Percentiles rank a stretch among this genome's conserved stretches.
These are phyloP conservation scores for Capsicum chinense DNA, from an alignment of 257 asterid species.

Conservation along the genomic window DNA sequence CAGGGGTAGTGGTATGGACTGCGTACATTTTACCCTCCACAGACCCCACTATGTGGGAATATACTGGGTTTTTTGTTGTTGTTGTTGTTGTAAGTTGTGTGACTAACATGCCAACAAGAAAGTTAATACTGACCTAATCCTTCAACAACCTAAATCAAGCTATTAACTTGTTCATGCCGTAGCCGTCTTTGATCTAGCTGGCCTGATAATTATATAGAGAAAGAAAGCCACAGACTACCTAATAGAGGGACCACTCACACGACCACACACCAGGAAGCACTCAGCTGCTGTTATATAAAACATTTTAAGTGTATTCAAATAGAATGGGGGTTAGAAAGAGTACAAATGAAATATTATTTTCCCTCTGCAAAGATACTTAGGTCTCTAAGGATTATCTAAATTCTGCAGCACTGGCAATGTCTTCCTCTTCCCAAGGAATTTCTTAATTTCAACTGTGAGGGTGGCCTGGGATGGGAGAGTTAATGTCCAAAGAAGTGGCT, in stretches of 20 bases:
- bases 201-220: background rate
- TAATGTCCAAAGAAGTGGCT: background rate
- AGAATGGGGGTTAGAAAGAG: background rate
- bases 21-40: too few species aligned
- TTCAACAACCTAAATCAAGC: slow-evolving; percentile 3
- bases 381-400: background rate
- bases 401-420: background rate
- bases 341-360: background rate
- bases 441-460: background rate
- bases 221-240: background rate
- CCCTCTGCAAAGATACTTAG: background rate
- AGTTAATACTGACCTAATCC: background rate
- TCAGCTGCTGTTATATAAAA: background rate
- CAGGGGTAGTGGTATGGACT: too few species aligned
- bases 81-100: background rate
- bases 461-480: background rate
- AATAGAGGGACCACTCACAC: background rate
- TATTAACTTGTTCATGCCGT: background rate
- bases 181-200: background rate
- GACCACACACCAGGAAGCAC: background rate
- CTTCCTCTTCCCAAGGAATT: background rate
- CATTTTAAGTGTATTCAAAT: background rate
- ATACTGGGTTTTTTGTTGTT: too few species aligned
- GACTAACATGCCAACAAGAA: background rate
- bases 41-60: too few species aligned